Evolutionary conservation across 441 rosid species (phyloP).

Genomic region (Arabidopsis lyrata): DNA sequence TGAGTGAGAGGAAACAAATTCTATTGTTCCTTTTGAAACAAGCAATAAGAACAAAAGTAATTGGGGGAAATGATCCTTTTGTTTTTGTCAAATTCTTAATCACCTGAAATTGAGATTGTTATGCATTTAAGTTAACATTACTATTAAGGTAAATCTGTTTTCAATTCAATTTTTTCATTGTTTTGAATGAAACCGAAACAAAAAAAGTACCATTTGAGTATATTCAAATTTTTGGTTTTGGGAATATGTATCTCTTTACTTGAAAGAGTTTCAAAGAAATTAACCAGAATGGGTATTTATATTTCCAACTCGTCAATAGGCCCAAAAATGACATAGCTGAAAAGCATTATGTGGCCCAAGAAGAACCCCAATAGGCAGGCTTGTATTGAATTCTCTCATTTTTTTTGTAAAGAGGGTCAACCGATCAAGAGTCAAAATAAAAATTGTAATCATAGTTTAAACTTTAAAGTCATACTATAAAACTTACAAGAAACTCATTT

Average conservation of each 20-base stretch:
- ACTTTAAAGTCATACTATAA: slow-evolving; percentile 14
- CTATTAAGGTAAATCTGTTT: neutral
- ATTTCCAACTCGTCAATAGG: neutral
- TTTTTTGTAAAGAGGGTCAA: neutral
- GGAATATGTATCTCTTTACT: neutral
- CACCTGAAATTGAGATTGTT: neutral
- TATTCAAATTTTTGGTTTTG: neutral
- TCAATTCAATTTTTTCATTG: neutral
- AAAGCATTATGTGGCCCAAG: slow-evolving; percentile 23
- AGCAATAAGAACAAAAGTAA: neutral
- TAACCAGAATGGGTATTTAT: neutral
- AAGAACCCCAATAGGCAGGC: neutral
- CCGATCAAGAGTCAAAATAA: neutral
- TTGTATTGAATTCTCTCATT: neutral
- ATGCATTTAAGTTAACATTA: neutral
- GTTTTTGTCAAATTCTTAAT: neutral
- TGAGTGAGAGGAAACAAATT: neutral
- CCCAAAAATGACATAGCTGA: slow-evolving; percentile 1
- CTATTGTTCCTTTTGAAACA: neutral
- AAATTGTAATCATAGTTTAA: neutral
- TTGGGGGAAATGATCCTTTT: neutral
- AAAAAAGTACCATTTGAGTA: neutral
- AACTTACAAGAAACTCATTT: slow-evolving; percentile 1
- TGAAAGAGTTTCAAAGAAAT: neutral
- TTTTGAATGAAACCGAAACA: neutral